These are phyloP conservation scores for Podospora conica DNA, from an alignment of 495 filamentous ascomycete genomes.

Conservation along the genomic window DNA sequence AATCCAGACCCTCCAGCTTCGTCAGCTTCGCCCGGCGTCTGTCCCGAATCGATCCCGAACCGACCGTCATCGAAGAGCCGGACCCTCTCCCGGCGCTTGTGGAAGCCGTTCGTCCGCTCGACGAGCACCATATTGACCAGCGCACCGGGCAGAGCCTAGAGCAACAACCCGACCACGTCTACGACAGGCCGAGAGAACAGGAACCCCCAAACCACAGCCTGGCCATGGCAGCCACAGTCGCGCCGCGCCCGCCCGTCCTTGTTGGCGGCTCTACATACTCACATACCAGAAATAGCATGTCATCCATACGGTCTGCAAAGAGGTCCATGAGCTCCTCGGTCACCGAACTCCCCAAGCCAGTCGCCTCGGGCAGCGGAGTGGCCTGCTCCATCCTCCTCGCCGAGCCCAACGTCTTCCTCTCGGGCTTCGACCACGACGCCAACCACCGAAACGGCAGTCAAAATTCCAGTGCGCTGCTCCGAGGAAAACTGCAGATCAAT, in stretches of 20 bases:
- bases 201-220: conserved; percentile 9
- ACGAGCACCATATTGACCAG: neutral
- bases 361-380: conserved; percentile 68
- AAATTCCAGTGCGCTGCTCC: conserved; percentile 67
- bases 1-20: conserved; percentile 26
- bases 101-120: neutral
- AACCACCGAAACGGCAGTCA: conserved; percentile 49
- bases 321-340: conserved; percentile 35
- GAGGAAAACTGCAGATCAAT: conserved; percentile 75
- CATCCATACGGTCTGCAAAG: conserved; percentile 41
- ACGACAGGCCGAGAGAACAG: neutral
- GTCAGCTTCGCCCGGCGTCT: conserved; percentile 25
- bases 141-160: neutral
- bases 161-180: neutral
- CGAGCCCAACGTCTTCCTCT: conserved; percentile 84
- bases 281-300: conserved; percentile 37
- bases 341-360: conserved; percentile 55
- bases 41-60: conserved; percentile 18
- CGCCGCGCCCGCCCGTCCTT: conserved; percentile 10
- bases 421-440: conserved; percentile 83
- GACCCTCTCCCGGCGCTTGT: neutral
- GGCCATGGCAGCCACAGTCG: conserved; percentile 21
- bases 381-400: conserved; percentile 69
- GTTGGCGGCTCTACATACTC: conserved; percentile 10
- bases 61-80: conserved; percentile 19